Conservation (phyloP, 2,329 filamentous ascomycete species). For the Oidium heveae region DNA sequence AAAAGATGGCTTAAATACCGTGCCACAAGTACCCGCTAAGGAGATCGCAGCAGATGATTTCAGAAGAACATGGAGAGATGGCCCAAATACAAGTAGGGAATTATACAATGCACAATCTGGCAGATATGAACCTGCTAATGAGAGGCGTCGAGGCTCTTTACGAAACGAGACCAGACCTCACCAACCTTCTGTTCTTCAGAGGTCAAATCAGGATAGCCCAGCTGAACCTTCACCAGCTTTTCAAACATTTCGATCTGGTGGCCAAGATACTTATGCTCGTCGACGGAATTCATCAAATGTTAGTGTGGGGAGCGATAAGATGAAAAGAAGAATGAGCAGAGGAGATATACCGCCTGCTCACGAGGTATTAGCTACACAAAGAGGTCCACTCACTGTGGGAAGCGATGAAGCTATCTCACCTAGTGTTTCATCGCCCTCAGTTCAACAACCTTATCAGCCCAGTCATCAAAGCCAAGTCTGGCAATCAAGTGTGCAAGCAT, state of each 20-base stretch:
- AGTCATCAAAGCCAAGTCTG: constrained; percentile 14
- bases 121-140: constrained; percentile 67
- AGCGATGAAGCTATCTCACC: constrained; percentile 26
- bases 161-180: constrained; percentile 41
- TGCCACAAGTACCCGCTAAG: constrained; percentile 32
- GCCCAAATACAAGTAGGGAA: constrained; percentile 40
- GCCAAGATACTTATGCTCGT: constrained; percentile 44
- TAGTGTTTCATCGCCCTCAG: constrained; percentile 15
- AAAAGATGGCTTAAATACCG: constrained; percentile 27
- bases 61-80: constrained; percentile 66
- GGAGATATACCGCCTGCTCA: constrained; percentile 12
- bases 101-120: constrained; percentile 90
- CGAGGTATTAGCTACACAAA: constrained; percentile 19
- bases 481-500: constrained; percentile 17
- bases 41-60: constrained; percentile 92
- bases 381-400: constrained; percentile 24
- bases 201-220: constrained; percentile 41
- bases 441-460: constrained; percentile 10
- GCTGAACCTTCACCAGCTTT: constrained; percentile 72
- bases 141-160: constrained; percentile 42
- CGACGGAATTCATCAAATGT: constrained; percentile 76
- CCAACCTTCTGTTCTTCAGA: constrained; percentile 57
- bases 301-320: constrained; percentile 57
- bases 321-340: constrained; percentile 20
- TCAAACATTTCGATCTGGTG: constrained; percentile 46